These are phyloP conservation scores for Xerocomellus chrysenteron DNA, from an alignment of 768 basidiomycete genomes.

Conservation along the genomic window DNA sequence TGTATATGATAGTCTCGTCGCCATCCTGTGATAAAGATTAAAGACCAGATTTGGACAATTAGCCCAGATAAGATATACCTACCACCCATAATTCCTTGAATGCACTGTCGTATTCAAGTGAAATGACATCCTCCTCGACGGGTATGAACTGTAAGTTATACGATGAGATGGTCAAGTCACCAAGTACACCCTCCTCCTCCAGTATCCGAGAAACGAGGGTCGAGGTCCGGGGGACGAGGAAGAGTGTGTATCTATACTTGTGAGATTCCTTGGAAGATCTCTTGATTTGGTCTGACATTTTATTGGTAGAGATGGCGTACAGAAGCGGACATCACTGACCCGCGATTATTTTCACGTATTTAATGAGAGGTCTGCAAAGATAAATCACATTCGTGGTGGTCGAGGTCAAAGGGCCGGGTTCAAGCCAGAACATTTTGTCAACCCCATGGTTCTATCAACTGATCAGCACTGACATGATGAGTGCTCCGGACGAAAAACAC, in stretches of 20 bases:
- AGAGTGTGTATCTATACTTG: constrained; percentile 81
- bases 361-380: constrained; percentile 85
- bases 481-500: constrained; percentile 38
- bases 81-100: constrained; percentile 93
- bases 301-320: constrained; percentile 21
- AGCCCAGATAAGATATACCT: constrained; percentile 29
- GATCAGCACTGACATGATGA: constrained; percentile 6
- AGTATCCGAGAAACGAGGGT: constrained; percentile 82
- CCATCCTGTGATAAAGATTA: constrained; percentile 61
- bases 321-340: constrained; percentile 47
- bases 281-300: constrained; percentile 82
- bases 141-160: constrained; percentile 95
- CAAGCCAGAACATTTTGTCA: constrained; percentile 99
- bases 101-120: constrained; percentile 80
- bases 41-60: background rate
- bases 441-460: constrained; percentile 89
- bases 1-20: constrained; percentile 86
- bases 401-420: constrained; percentile 79
- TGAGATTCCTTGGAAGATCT: constrained; percentile 65
- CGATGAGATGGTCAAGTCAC: constrained; percentile 84
- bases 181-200: constrained; percentile 96
- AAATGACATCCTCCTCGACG: constrained; percentile 88
- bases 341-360: constrained; percentile 84
- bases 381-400: constrained; percentile 90
- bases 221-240: constrained; percentile 87